Evolutionary conservation across 1,284 basidiomycete species (phyloP).

Genomic region (Leccinum subrobustum): DNA sequence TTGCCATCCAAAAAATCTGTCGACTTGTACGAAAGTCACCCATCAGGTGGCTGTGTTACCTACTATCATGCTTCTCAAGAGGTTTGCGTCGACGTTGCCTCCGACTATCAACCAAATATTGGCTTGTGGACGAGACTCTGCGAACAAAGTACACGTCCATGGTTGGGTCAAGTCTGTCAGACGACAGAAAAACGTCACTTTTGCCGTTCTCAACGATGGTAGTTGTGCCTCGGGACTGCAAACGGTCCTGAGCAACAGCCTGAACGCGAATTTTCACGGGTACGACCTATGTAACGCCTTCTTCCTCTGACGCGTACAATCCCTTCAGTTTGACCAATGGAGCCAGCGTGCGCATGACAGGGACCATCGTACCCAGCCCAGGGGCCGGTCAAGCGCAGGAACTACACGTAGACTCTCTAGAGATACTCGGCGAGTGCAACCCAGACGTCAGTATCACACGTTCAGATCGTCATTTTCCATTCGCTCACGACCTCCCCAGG

Average conservation of each 20-base stretch:
- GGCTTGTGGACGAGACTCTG: conserved; percentile 22
- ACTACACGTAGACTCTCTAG: conserved; percentile 64
- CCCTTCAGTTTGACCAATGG: conserved; percentile 64
- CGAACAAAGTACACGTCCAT: conserved; percentile 41
- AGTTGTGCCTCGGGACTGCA: conserved; percentile 69
- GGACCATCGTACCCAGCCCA: conserved; percentile 62
- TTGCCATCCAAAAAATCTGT: neutral
- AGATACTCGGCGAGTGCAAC: conserved; percentile 74
- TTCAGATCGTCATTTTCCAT: neutral
- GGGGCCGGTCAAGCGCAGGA: conserved; percentile 75
- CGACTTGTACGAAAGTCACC: neutral
- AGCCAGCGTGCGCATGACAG: conserved; percentile 66
- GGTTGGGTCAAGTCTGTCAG: conserved; percentile 88
- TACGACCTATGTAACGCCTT: conserved; percentile 4
- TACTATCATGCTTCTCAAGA: conserved; percentile 27
- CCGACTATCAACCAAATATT: conserved; percentile 61
- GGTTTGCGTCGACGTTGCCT: conserved; percentile 38
- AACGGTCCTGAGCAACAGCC: conserved; percentile 57
- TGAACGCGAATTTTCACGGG: conserved; percentile 19
- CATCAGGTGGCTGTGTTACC: conserved; percentile 27
- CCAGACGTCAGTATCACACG: conserved; percentile 54
- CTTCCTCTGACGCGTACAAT: conserved; percentile 6
- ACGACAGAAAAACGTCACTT: conserved; percentile 83
- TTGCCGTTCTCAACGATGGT: conserved; percentile 83
- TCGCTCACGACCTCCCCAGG: conserved; percentile 38